phyloP scores from a whole-genome alignment of 176 grass and related monocot genomes.

The Ensete glaucum region DNA sequence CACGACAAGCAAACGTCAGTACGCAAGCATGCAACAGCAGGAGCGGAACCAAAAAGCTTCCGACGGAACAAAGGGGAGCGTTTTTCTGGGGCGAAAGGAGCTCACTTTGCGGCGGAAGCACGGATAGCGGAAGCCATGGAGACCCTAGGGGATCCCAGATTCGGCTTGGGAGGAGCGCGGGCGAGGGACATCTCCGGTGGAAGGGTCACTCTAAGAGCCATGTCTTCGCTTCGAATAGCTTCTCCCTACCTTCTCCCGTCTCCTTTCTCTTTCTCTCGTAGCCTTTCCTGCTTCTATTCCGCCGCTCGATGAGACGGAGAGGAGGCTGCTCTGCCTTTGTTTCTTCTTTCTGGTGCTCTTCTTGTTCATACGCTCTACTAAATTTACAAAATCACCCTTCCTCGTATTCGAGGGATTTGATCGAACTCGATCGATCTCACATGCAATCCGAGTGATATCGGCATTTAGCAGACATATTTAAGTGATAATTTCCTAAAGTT shows the following conservation, averaged over 20 bases:
- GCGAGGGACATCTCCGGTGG: not conserved
- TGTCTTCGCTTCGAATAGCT: not conserved
- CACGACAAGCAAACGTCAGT: too few species aligned
- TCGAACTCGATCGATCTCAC: too few species aligned
- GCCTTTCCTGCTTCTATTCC: not conserved
- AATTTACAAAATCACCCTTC: too few species aligned
- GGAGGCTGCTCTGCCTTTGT: not conserved
- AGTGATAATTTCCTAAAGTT: too few species aligned
- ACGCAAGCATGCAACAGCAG: not conserved
- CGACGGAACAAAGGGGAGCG: not conserved
- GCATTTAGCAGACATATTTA: too few species aligned
- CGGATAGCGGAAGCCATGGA: not conserved
- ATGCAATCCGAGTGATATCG: too few species aligned
- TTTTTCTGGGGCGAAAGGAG: not conserved
- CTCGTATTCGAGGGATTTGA: too few species aligned
- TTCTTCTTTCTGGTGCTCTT: too few species aligned
- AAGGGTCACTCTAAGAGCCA: not conserved
- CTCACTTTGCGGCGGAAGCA: not conserved
- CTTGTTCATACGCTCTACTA: too few species aligned
- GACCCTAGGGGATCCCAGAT: not conserved
- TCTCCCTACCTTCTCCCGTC: not conserved
- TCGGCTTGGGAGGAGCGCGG: not conserved
- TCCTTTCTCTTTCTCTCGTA: not conserved
- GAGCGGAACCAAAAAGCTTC: not conserved
- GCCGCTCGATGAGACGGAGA: not conserved